A percentile compares a stretch with the other conserved stretches of the same genome.
These are phyloP conservation scores for Gossypium sturtianum DNA, from an alignment of 345 rosid species.

Conservation along the genomic window DNA sequence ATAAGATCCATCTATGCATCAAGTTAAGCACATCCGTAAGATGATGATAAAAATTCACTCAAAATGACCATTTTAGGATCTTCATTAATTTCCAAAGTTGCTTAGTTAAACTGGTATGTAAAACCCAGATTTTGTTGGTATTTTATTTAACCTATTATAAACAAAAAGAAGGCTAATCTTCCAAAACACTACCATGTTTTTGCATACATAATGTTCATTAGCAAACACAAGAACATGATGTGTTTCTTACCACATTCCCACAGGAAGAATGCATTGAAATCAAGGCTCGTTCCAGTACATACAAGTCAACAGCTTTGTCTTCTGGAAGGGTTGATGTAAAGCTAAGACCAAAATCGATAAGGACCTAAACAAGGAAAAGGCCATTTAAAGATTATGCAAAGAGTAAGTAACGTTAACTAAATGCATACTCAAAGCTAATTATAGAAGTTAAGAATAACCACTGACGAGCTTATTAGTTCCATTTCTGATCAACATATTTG, in stretches of 20 bases:
- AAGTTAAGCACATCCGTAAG: background rate
- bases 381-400: background rate
- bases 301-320: conserved; percentile 92
- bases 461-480: conserved; percentile 68
- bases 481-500: conserved; percentile 70
- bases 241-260: conserved; percentile 79
- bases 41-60: background rate
- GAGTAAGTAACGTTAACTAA: background rate
- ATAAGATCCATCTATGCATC: conserved; percentile 68
- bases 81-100: background rate
- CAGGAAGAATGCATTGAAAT: conserved; percentile 94
- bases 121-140: background rate
- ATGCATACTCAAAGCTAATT: background rate
- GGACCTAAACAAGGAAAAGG: background rate
- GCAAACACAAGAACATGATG: background rate
- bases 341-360: conserved; percentile 27
- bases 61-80: background rate
- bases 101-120: background rate
- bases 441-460: background rate
- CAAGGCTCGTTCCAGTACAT: conserved; percentile 92
- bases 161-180: background rate
- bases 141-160: background rate
- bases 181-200: background rate
- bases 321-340: conserved; percentile 89
- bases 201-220: background rate